Evolutionary conservation across 352 stramenopile species (phyloP), one percentile per base, ranked within the genome.

Genomic region (Phytophthora tentaculata): DNA sequence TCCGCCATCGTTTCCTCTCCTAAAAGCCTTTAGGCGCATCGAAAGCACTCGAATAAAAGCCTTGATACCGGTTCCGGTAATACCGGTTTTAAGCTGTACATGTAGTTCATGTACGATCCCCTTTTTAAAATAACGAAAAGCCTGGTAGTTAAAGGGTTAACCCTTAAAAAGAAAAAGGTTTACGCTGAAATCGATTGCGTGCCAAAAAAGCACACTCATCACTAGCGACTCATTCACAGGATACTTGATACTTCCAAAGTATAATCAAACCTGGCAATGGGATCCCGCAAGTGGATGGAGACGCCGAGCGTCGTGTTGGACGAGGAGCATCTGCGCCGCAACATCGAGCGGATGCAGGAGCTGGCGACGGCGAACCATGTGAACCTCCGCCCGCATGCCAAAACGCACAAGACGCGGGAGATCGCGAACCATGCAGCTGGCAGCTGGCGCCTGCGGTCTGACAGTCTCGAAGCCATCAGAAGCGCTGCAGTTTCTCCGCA

Each of bases 391-490:
- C 85, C 85, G 28, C 85, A 94, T 51, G 71, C 71, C 45, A 93
- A 93, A 75, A 91, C 83, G 55, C 85, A 94, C 83, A 94, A 94
- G 71, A 91, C 78, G 22, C 64, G 82, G 14, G 85, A 94, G 66
- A 84, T 91, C 66, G 74, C 85, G n/a, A 32, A 35, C 62, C 28
- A 67, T 86, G 61, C 83, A 90, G 57, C 70, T 93, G 28, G 62
- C 49, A 22, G 71, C 79, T 3, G 85, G 85, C 19, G 85, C 83
- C 5, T 76, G 74, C 41, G 85, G 83, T 13, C 59, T 93, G 56
- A 91, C 85, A 16, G 74, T 88, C 2, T 90, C 85, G 32, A 93
- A 93, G 61, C 81, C 83, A 14, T 79, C 78, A 2, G 85, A 93
- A 61, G 85, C 80, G 37, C 76, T 89, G 67, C 73, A 79, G 45